These are phyloP conservation scores for Cotoneaster glaucophyllus DNA, from an alignment of 306 rosid genomes.

Conservation along the genomic window DNA sequence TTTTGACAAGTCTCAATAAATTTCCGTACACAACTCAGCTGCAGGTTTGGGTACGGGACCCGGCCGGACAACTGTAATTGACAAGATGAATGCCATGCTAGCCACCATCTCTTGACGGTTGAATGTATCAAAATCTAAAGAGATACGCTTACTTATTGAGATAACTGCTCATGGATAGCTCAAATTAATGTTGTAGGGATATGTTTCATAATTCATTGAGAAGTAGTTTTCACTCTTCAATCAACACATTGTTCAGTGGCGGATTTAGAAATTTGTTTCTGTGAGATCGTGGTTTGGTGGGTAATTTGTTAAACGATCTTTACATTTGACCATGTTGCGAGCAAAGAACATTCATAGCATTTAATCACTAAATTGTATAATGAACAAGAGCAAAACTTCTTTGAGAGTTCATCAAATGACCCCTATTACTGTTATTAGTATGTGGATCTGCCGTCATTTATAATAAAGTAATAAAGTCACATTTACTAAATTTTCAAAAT, in stretches of 20 bases:
- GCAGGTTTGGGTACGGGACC: neutral
- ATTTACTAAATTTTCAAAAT: neutral
- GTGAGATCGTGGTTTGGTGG: too few relatives aligned
- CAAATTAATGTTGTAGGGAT: neutral
- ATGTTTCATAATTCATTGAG: neutral
- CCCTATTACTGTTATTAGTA: too few relatives aligned
- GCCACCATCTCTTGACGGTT: neutral
- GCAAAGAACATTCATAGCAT: too few relatives aligned
- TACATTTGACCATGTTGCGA: too few relatives aligned
- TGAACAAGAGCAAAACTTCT: too few relatives aligned
- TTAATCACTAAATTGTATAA: too few relatives aligned
- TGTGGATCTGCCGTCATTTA: neutral
- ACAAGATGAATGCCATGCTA: neutral
- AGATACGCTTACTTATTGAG: conserved; percentile 11
- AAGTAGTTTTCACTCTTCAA: neutral
- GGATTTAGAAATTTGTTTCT: neutral
- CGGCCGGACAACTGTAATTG: neutral
- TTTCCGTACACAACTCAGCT: neutral
- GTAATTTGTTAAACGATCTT: too few relatives aligned
- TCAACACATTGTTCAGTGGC: neutral
- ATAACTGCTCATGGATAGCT: neutral
- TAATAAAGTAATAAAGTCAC: too few relatives aligned
- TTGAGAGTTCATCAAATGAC: too few relatives aligned
- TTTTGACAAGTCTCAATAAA: neutral
- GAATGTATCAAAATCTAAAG: conserved; percentile 11